Evolutionary conservation across 345 rosid genomes (phyloP).

Genomic region (Sonneratia alba): DNA sequence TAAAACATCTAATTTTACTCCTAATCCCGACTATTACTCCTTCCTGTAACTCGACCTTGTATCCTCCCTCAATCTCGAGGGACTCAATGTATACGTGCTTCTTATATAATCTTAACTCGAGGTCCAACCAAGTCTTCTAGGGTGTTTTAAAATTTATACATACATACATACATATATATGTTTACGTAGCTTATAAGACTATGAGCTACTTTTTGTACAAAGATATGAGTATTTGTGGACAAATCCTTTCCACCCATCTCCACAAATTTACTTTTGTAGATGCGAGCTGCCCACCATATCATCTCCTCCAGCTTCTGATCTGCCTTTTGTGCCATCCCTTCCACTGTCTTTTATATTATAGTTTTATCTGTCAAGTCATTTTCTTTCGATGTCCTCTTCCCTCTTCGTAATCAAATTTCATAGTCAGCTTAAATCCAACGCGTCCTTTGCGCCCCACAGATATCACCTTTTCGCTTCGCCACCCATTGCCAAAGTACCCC

Average conservation of each 20-base stretch:
- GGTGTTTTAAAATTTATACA: too few relatives aligned
- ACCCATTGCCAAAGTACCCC: slow-evolving; percentile 12
- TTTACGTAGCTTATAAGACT: not conserved
- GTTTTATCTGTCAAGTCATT: slow-evolving; percentile 2
- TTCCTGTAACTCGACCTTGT: too few relatives aligned
- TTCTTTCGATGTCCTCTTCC: slow-evolving; percentile 14
- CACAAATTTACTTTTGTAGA: slow-evolving; percentile 29
- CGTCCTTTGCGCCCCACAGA: slow-evolving; percentile 46
- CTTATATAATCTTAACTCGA: too few relatives aligned
- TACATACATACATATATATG: not conserved
- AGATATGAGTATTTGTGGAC: not conserved
- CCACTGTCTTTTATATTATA: not conserved
- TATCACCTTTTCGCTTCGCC: slow-evolving; percentile 8
- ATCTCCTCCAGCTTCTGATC: slow-evolving; percentile 25
- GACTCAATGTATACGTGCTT: too few relatives aligned
- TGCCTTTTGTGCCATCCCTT: slow-evolving; percentile 19
- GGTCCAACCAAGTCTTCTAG: too few relatives aligned
- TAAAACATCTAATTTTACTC: too few relatives aligned
- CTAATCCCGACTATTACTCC: too few relatives aligned
- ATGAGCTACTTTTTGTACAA: too few relatives aligned
- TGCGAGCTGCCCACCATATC: slow-evolving; percentile 55
- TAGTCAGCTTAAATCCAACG: slow-evolving; percentile 79
- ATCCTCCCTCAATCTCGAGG: too few relatives aligned
- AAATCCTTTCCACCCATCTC: not conserved
- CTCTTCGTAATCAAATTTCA: slow-evolving; percentile 16